phyloP scores from a whole-genome alignment of 2,329 filamentous ascomycete species.

The Aaosphaeria pasadenensis region DNA sequence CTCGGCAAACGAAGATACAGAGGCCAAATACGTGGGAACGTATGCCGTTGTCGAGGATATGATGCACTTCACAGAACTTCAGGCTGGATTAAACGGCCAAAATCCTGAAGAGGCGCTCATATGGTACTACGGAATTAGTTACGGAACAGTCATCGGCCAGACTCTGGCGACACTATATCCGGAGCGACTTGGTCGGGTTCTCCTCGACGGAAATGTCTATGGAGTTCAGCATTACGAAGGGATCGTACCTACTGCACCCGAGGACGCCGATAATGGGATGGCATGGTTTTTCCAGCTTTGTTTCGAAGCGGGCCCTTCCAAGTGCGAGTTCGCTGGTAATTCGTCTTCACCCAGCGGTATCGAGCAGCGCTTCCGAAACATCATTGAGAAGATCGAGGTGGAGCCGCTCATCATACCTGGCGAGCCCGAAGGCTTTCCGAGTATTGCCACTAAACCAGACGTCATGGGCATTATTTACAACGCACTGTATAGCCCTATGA shows the following conservation, averaged over 20 bases:
- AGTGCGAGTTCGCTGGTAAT: slow-evolving; percentile 14
- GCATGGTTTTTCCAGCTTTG: slow-evolving; percentile 54
- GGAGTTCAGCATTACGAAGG: slow-evolving; percentile 2
- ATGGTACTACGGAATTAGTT: slow-evolving; percentile 40
- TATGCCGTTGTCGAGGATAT: slow-evolving; percentile 26
- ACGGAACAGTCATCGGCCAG: slow-evolving; percentile 43
- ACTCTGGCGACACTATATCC: slow-evolving; percentile 40
- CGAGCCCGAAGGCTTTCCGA: neutral
- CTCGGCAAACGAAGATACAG: slow-evolving; percentile 5
- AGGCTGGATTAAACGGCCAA: slow-evolving; percentile 11
- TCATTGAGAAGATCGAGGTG: slow-evolving; percentile 7
- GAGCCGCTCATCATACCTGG: slow-evolving; percentile 15
- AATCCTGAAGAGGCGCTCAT: slow-evolving; percentile 28
- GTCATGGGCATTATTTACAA: slow-evolving; percentile 25
- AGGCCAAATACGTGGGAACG: slow-evolving; percentile 16
- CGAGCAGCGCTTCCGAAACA: slow-evolving; percentile 8
- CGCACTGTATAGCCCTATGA: neutral
- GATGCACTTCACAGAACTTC: slow-evolving; percentile 20
- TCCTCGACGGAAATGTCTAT: slow-evolving; percentile 42
- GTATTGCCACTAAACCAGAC: neutral
- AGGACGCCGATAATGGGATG: slow-evolving; percentile 9
- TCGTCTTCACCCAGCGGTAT: slow-evolving; percentile 10
- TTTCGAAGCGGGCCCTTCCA: slow-evolving; percentile 42
- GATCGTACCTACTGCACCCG: neutral
- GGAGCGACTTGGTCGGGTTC: slow-evolving; percentile 10